Base-by-base conservation (phyloP, 2,329 filamentous ascomycete species). In the Xenoacremonium recifei region DNA sequence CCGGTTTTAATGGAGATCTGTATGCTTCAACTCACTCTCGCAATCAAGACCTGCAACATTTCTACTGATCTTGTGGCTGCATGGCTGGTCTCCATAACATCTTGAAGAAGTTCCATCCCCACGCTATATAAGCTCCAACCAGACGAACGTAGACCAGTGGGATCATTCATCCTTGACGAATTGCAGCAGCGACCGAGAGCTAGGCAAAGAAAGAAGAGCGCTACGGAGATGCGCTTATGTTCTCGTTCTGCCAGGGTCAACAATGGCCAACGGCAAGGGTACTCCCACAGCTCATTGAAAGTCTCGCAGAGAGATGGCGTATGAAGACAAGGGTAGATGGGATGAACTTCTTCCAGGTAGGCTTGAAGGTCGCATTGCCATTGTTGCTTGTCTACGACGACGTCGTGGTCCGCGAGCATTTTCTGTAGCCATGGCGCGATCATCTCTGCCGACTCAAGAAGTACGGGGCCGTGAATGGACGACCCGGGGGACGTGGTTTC, bases 221-320 rank as follows among this genome's bases (percentile, higher is more conserved):
- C 47, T 7, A 50, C 38, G 1, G 49, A 51, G 15, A 51, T 35
- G 7, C 47, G 39, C 18, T 41, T 21, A 1, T 45, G 44, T 21
- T 51, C 44, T 10, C 47, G 20, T 15, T 45, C 36, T 6, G 35
- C 23, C 5, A 39, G 27, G 9, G 42, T 42, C 6, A 39, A 40
- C 5, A 39, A 35, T 6, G 47, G 39, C 27, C 39, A 48, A 2
- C 42, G 21, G 2, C 44, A 34, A 17, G 44, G 39, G 15, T 48
- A 42, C 10, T 51, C 36, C 49, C 49, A 51, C 19, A 51, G 39
- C 16, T 51, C 49, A 11, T 46, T 42, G 16, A 51, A 51, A 6
- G 23, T 48, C 1, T 45, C 45, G 47, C 49, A 51, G 3, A 51
- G 27, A 13, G 39, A 39, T 2, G 49, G 47, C 1, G 45, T 44